Conservation (phyloP, 2,329 filamentous ascomycete genomes). For the Aphanocladium album region DNA sequence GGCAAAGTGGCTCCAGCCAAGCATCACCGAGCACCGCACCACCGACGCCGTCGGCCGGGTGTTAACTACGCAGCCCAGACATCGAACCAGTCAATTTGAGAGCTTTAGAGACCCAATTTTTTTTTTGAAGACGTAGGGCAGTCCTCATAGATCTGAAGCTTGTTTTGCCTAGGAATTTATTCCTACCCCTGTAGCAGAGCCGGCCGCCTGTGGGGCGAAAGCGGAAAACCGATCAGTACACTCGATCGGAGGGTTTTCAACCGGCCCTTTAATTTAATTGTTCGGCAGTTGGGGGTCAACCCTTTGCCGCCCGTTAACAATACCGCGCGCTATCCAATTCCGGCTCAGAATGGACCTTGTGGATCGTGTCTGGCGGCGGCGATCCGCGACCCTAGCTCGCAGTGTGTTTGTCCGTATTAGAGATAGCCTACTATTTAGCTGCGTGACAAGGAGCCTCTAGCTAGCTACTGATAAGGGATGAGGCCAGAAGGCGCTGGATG, state of each 20-base stretch:
- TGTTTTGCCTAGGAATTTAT: too few relatives aligned
- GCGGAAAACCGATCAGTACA: too few relatives aligned
- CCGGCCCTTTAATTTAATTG: background rate
- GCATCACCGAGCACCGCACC: too few relatives aligned
- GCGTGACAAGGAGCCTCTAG: background rate
- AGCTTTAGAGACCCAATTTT: too few relatives aligned
- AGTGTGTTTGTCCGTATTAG: background rate
- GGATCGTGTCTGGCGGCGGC: background rate
- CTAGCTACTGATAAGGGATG: background rate
- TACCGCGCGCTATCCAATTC: background rate
- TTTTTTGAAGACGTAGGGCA: too few relatives aligned
- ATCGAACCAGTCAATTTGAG: too few relatives aligned
- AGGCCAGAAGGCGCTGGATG: background rate
- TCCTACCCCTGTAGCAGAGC: too few relatives aligned
- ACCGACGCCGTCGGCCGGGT: too few relatives aligned
- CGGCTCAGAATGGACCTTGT: background rate
- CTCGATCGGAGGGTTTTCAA: background rate
- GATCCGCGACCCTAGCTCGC: background rate
- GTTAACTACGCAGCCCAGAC: too few relatives aligned
- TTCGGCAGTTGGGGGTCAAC: background rate
- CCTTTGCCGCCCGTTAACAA: background rate
- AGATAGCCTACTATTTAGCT: background rate
- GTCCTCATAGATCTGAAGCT: too few relatives aligned
- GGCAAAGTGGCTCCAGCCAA: too few relatives aligned
- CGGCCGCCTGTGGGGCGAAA: too few relatives aligned